Conservation (phyloP, 108 stramenopile genomes). For the Nitzschia inconspicua region DNA sequence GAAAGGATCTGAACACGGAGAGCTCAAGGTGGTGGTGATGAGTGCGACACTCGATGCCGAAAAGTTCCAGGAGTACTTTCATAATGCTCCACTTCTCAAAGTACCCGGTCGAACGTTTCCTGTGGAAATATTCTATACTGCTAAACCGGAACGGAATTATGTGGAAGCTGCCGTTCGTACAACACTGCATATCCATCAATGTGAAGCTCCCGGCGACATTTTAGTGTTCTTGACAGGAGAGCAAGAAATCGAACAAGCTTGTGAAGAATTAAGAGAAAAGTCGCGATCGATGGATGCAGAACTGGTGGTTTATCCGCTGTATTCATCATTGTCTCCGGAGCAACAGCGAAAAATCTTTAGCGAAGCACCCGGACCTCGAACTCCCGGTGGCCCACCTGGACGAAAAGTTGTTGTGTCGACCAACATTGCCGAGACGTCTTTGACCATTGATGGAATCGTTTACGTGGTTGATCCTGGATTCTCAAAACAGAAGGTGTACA, state of each 20-base stretch:
- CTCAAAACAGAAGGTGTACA: constrained; percentile 99
- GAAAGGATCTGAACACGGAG: constrained; percentile 69
- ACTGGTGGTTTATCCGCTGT: constrained; percentile 93
- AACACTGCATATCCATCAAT: constrained; percentile 96
- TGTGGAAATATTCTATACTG: constrained; percentile 97
- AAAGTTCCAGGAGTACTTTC: constrained; percentile 92
- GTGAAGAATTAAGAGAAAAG: constrained; percentile 86
- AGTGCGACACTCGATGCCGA: constrained; percentile 96
- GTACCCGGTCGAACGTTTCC: constrained; percentile 98
- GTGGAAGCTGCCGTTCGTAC: constrained; percentile 97
- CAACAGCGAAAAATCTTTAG: constrained; percentile 94
- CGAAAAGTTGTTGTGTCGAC: constrained; percentile 98
- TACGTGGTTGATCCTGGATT: constrained; percentile 99
- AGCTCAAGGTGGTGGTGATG: constrained; percentile 98
- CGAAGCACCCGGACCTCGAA: constrained; percentile 87
- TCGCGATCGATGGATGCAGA: constrained; percentile 59
- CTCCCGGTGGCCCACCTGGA: constrained; percentile 93
- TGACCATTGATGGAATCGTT: constrained; percentile 99
- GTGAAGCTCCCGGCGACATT: constrained; percentile 97
- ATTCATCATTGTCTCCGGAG: constrained; percentile 94
- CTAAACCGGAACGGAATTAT: constrained; percentile 97
- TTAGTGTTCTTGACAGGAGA: constrained; percentile 98
- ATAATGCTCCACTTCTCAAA: constrained; percentile 85
- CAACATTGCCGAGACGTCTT: constrained; percentile 98
- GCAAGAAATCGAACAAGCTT: constrained; percentile 98